Base-by-base conservation (phyloP, 768 basidiomycete species). In the Amanita subjunquillea region DNA sequence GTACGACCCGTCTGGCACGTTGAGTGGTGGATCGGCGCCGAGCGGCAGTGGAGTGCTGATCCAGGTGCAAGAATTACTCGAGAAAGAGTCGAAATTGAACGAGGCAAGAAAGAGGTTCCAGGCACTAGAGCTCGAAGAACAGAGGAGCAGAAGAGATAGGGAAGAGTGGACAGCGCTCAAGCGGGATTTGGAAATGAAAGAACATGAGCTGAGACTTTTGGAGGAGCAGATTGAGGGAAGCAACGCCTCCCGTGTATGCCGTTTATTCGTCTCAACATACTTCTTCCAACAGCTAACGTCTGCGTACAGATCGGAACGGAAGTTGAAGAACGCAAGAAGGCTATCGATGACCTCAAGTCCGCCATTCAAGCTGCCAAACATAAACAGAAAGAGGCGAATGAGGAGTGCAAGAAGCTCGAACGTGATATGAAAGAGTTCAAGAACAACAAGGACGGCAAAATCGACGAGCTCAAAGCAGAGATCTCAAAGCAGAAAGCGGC, bases 391-490 rank as follows among this genome's bases (percentile, higher is more conserved):
- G 74, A 69, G 6, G 90, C 91, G 0, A 72, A 83, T 46, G 82
- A 74, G 0, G 93, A 97, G 54, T 79, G 81, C 64, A 83, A 83
- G 69, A 89, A 85, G 61, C 81, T 98, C 22, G 91, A 98, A 69
- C 85, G 85, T 60, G 96, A 99, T 64, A 98, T 99, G 92, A 81
- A 80, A 51, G 96, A 98, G 71, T 97, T 99, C 75, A 94, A 96
- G 73, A 87, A 94, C 68, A 94, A 99, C 72, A 96, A 96, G 65
- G 96, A 97, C 48, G 91, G 92, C 44, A 98, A 98, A 69, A 87
- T 91, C 51, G 87, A 85, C 15, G 88, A 98, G 64, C 79, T 98
- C 57, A 96, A 94, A 74, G 94, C 76, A 7, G 78, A 82, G 57
- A 91, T 98, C 56, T 73, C 75, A 17, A 85, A 81, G 62, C 86